Base-by-base conservation (phyloP, 495 filamentous ascomycete genomes). In the Tuber indicum region DNA sequence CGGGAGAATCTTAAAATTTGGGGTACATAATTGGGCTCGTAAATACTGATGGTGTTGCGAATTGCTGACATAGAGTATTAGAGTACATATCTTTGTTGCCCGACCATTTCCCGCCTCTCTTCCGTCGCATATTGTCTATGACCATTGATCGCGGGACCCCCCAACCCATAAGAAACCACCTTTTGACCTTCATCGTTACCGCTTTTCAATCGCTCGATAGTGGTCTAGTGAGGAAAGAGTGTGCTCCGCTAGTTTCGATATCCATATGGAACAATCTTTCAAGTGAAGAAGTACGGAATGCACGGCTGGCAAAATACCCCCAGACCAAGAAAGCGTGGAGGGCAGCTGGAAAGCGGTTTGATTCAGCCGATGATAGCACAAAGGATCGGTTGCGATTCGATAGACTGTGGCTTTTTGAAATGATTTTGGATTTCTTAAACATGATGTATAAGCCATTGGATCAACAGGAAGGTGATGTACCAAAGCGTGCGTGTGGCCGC, bases 171-270 rank as follows among this genome's bases (percentile, higher is more conserved):
- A 90, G 93, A 74, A 91, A 91, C 2, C 90, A 96, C 39, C 88
- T 98, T 43, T 85, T 98, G 6, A 91, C 90, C 21, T 97, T 97
- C 84, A 88, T 97, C 75, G 94, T 97, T 74, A 89, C 90, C 79
- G 93, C 95, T 74, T 98, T 97, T 84, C 94, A 97, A 85, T 97
- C 94, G 39, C 88, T 98, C 26, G 96, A 99, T 81, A 97, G 91
- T 85, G 88, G 87, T 36, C 87, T 97, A 72, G 92, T 98, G 44
- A 89, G 96, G 71, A 98, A 97, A 83, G 95, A 99, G 86, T 98
- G 95, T 85, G 96, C 94, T 66, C 93, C 96, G 17, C 87, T 99
- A 58, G 95, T 99, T 66, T 94, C 93, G 0, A 97, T 99, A 79
- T 92, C 93, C 2, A 92, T 96, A 81, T 98, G 96, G 96, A 92